phyloP scores from a whole-genome alignment of 1,284 basidiomycete species.

The Irpex rosettiformis region DNA sequence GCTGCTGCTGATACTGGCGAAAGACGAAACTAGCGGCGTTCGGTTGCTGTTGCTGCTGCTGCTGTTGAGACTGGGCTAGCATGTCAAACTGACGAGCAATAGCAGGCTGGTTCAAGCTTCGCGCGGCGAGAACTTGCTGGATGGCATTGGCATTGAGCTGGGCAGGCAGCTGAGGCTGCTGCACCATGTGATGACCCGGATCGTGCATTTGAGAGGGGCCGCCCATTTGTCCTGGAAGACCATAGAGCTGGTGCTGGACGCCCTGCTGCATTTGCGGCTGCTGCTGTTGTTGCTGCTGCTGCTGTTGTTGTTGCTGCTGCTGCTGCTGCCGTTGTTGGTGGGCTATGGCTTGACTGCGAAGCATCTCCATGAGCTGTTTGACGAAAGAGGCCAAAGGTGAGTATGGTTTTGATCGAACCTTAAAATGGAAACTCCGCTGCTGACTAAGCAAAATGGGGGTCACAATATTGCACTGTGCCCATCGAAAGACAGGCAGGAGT shows the following conservation, averaged over 20 bases:
- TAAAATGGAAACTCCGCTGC: slow-evolving; percentile 12
- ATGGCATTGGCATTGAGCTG: not conserved
- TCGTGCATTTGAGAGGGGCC: slow-evolving; percentile 5
- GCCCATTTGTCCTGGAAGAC: slow-evolving; percentile 13
- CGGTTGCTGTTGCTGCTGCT: slow-evolving; percentile 30
- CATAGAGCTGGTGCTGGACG: slow-evolving; percentile 12
- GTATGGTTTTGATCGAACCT: slow-evolving; percentile 12
- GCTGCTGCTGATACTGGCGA: slow-evolving; percentile 20
- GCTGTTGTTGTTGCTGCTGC: slow-evolving; percentile 29
- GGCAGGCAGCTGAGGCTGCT: slow-evolving; percentile 1
- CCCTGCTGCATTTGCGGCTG: slow-evolving; percentile 15
- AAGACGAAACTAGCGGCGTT: slow-evolving; percentile 16
- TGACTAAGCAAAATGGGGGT: slow-evolving; percentile 17
- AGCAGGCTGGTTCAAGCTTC: slow-evolving; percentile 20
- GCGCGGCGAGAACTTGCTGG: slow-evolving; percentile 3
- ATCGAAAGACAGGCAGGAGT: not conserved
- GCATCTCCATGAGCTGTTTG: slow-evolving; percentile 46
- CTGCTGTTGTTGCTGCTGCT: slow-evolving; percentile 28
- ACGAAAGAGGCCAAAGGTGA: slow-evolving; percentile 9
- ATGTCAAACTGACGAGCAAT: slow-evolving; percentile 35
- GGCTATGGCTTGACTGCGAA: slow-evolving; percentile 34
- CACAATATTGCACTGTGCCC: slow-evolving; percentile 3
- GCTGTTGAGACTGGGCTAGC: slow-evolving; percentile 23
- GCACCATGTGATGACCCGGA: slow-evolving; percentile 7
- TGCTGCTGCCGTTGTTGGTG: too few relatives aligned